A percentile compares a stretch with the other conserved stretches of the same genome.
These are phyloP conservation scores for Collariella sp. DNA, from an alignment of 495 filamentous ascomycete genomes.

Conservation along the genomic window DNA sequence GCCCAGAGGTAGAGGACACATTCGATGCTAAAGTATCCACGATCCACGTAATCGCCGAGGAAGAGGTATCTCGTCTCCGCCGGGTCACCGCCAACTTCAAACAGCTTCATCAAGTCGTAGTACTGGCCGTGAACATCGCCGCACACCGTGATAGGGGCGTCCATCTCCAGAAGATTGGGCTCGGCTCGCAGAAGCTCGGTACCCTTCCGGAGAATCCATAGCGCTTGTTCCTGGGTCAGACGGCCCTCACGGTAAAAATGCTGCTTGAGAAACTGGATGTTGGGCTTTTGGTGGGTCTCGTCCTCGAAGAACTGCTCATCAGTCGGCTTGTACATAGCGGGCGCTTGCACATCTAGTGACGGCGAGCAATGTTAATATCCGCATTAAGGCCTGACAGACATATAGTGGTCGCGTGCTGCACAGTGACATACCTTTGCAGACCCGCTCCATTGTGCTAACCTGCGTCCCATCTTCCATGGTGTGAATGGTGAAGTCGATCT, in stretches of 20 bases:
- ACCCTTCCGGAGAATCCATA: constrained; percentile 85
- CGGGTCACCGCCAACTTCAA: constrained; percentile 95
- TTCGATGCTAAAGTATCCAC: constrained; percentile 98
- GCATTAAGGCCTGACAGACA: background rate
- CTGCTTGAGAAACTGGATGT: constrained; percentile 90
- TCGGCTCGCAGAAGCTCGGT: constrained; percentile 76
- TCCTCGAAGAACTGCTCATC: constrained; percentile 69
- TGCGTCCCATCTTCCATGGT: constrained; percentile 94
- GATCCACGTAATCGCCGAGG: constrained; percentile 94
- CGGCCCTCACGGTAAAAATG: constrained; percentile 97
- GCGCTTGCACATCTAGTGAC: constrained; percentile 82
- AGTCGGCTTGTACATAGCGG: constrained; percentile 80
- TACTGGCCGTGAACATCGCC: constrained; percentile 98
- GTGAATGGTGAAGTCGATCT: constrained; percentile 97
- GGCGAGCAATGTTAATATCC: constrained; percentile 8
- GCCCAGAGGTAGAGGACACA: constrained; percentile 97
- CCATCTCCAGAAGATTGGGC: constrained; percentile 97
- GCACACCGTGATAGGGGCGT: constrained; percentile 98
- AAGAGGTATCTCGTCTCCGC: constrained; percentile 95
- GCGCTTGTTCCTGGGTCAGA: constrained; percentile 90
- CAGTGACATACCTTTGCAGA: constrained; percentile 76
- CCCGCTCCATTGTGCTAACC: constrained; percentile 89
- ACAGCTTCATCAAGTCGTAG: constrained; percentile 98
- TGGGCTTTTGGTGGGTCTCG: constrained; percentile 77
- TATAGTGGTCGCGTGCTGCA: background rate